Base-by-base conservation (phyloP, 805 yeast genomes). In the Wickerhamomyces bisporus region DNA sequence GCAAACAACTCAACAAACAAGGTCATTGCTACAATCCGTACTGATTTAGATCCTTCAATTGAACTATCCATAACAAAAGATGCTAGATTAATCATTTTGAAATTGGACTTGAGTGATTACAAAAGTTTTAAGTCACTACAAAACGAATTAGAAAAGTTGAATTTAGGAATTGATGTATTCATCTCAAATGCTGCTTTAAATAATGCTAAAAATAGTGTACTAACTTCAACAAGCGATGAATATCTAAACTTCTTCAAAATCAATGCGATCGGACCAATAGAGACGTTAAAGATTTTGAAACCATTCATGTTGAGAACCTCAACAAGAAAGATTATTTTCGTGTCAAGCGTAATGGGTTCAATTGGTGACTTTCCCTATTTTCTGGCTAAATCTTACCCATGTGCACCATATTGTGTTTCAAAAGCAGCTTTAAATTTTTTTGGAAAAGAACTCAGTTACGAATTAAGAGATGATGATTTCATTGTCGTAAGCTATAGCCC, bases 401-500 rank as follows among this genome's bases (percentile, higher is more conserved):
- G 54, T 45, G 42, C 59, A 6, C 55, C 60, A 5, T 65, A 65
- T 40, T 62, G 61, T 13, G 52, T 54, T 6, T 64, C 71, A 6
- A 66, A 68, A 42, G 62, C 65, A 3, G 66, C 65, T 1, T 35
- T 63, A 16, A 64, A 64, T 48, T 47, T 47, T 38, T 15, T 55
- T 11, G 49, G 52, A 20, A 57, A 48, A 31, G 45, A 45, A 21
- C 38, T 64, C 25, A 47, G 58, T 20, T 33, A 43, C 35, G 65
- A 62, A 21, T 34, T 53, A 25, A 43, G 36, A 5, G 36, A 32
- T 5, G 61, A 61, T 16, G 52, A 46, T 1, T 55, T 53, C 48
- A 53, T 48, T 5, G 57, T 60, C 15, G 34, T 55, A 10, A 50
- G 56, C 7, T 39, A 58, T 21, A 55, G 53, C 31, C 65, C 66